These are phyloP conservation scores for Thelonectria olida DNA, from an alignment of 2,329 filamentous ascomycete species.

Conservation along the genomic window DNA sequence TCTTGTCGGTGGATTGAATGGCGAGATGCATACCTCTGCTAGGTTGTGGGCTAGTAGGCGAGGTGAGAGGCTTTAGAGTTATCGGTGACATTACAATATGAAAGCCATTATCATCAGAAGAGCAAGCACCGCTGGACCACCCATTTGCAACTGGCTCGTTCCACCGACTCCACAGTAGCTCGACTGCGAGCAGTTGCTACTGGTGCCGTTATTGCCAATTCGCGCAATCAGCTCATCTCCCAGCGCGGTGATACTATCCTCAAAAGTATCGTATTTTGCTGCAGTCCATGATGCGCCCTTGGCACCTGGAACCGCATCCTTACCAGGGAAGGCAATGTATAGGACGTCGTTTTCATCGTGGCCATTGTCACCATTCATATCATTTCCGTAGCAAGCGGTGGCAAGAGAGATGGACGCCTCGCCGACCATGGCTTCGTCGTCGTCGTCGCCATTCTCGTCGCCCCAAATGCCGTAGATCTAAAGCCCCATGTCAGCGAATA, in stretches of 20 bases:
- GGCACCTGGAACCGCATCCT: slow-evolving; percentile 62
- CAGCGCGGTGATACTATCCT: not conserved
- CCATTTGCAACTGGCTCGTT: no score
- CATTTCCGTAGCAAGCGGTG: slow-evolving; percentile 63
- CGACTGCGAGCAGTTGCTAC: no score
- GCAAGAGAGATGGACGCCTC: slow-evolving; percentile 67
- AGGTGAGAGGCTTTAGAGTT: not conserved
- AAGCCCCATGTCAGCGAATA: not conserved
- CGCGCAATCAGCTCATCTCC: not conserved
- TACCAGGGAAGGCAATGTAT: slow-evolving; percentile 66
- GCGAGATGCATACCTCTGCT: not conserved
- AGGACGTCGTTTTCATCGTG: slow-evolving; percentile 66
- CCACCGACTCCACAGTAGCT: no score
- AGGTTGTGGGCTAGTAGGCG: not conserved
- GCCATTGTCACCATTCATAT: slow-evolving; percentile 63
- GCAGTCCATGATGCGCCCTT: slow-evolving; percentile 63
- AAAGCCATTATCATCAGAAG: no score
- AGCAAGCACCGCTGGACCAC: no score
- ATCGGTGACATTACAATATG: no score
- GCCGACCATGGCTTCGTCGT: slow-evolving; percentile 58
- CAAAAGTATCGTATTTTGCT: not conserved
- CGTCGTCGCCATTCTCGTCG: slow-evolving; percentile 66
- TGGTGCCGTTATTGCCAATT: no score
- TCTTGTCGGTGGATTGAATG: not conserved
- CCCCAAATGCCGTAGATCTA: slow-evolving; percentile 69